These are phyloP conservation scores for Candida ponderosae DNA, from an alignment of 805 yeast species.

Conservation along the genomic window DNA sequence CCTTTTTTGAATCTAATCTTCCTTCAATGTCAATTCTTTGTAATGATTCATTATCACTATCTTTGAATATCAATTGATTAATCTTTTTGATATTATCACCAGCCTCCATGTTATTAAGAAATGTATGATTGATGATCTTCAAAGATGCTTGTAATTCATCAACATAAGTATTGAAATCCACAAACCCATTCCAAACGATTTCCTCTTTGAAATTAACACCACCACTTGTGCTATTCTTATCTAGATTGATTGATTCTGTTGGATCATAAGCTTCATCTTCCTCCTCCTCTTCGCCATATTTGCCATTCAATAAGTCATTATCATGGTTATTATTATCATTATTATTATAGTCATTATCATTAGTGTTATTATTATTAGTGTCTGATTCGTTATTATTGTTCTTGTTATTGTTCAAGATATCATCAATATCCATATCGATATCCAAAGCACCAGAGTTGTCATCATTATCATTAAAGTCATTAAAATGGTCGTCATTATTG, in stretches of 20 bases:
- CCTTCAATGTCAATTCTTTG: constrained; percentile 47
- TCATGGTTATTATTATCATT: constrained; percentile 20
- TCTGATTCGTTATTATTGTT: constrained; percentile 1
- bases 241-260: constrained; percentile 3
- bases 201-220: no score
- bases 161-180: constrained; percentile 29
- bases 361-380: constrained; percentile 8
- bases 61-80: no score
- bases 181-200: constrained; percentile 37
- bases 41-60: no score
- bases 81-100: no score
- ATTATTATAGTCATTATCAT: constrained; percentile 1
- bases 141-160: constrained; percentile 30
- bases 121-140: constrained; percentile 20
- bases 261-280: constrained; percentile 15
- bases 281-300: constrained; percentile 11
- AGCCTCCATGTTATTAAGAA: constrained; percentile 18
- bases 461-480: constrained; percentile 7
- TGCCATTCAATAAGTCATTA: constrained; percentile 17
- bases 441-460: constrained; percentile 15
- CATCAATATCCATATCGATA: background rate
- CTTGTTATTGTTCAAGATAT: background rate
- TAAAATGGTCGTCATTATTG: background rate
- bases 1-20: constrained; percentile 44
- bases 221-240: constrained; percentile 9